Percentiles rank a stretch among this genome's conserved stretches.
These are phyloP conservation scores for Cenococcum geophilum DNA, from an alignment of 495 filamentous ascomycete genomes.

Conservation along the genomic window DNA sequence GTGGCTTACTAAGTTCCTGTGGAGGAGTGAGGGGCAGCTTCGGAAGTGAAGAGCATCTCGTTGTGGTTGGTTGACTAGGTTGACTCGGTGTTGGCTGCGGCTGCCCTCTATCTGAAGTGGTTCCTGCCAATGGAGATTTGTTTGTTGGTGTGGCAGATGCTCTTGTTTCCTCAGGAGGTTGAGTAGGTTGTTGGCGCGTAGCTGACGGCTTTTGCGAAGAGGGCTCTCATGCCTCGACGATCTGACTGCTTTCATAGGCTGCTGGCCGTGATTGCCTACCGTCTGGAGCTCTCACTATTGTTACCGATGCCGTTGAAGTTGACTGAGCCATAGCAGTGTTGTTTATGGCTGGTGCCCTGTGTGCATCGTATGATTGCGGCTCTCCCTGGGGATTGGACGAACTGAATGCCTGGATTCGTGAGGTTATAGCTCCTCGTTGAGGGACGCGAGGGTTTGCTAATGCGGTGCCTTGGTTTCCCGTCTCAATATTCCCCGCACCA, in stretches of 20 bases:
- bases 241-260: not conserved
- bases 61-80: not conserved
- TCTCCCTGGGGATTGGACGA: not conserved
- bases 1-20: conserved; percentile 4
- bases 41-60: conserved; percentile 1
- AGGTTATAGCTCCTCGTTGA: not conserved
- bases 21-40: not conserved
- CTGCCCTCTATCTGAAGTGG: not conserved
- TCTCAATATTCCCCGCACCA: not conserved
- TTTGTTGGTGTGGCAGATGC: not conserved
- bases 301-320: not conserved
- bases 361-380: not conserved
- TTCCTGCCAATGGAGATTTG: not conserved
- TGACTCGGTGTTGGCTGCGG: not conserved
- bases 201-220: not conserved
- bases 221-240: not conserved
- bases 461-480: not conserved
- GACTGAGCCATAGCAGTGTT: not conserved
- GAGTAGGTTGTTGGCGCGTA: not conserved
- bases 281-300: not conserved
- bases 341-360: not conserved
- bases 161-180: not conserved
- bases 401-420: not conserved
- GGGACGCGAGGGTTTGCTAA: not conserved
- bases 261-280: not conserved